Conservation (phyloP, 306 rosid genomes). For the Cucurbita pepo region DNA sequence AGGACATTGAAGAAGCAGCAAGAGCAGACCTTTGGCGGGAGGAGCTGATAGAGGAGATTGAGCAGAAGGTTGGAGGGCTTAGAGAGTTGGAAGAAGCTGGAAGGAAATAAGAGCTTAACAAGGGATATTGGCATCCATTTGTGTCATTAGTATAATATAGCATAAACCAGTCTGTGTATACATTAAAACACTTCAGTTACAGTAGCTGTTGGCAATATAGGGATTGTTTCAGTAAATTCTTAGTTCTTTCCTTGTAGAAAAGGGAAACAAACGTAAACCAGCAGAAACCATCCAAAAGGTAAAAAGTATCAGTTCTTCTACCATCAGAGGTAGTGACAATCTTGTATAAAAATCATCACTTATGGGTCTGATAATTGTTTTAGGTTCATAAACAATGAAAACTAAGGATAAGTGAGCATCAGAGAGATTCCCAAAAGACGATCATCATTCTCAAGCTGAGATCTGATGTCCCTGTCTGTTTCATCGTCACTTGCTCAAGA, state of each 20-base stretch:
- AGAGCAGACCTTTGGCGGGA: slow-evolving; percentile 70
- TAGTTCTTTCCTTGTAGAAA: neutral
- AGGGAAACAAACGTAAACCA: neutral
- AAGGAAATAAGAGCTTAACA: slow-evolving; percentile 28
- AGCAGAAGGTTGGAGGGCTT: slow-evolving; percentile 69
- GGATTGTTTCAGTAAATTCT: too few relatives aligned
- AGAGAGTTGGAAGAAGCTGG: slow-evolving; percentile 63
- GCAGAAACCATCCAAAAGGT: neutral
- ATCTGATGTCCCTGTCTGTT: slow-evolving; percentile 58
- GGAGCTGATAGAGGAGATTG: slow-evolving; percentile 83
- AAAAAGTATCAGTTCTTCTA: neutral
- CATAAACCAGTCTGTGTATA: neutral
- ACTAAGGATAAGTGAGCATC: slow-evolving; percentile 16
- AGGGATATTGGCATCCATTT: neutral
- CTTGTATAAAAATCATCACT: slow-evolving; percentile 27
- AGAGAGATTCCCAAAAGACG: slow-evolving; percentile 58
- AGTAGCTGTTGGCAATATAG: neutral
- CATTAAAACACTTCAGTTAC: neutral
- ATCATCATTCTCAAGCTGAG: slow-evolving; percentile 30
- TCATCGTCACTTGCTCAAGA: slow-evolving; percentile 37
- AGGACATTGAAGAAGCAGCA: slow-evolving; percentile 54
- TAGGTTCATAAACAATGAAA: neutral
- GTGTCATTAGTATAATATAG: neutral
- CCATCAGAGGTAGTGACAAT: slow-evolving; percentile 72
- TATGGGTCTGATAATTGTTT: neutral